Percentiles rank a stretch among this genome's conserved stretches.
Evolutionary conservation across 1,284 basidiomycete genomes (phyloP).

Genomic region (Cryptococcus wingfieldii): DNA sequence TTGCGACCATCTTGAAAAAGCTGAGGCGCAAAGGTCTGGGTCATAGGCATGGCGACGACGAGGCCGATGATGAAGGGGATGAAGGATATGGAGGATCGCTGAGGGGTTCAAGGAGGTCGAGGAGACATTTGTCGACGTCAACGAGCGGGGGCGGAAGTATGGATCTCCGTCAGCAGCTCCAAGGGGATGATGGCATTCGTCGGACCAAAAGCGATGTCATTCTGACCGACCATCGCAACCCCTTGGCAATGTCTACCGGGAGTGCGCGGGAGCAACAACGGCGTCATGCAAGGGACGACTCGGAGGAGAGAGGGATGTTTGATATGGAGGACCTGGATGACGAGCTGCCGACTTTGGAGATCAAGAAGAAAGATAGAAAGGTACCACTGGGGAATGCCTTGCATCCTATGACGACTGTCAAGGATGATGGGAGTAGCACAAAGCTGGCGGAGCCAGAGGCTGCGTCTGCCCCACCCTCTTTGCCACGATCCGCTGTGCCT

Average conservation of each 20-base stretch:
- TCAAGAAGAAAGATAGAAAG: constrained; percentile 7
- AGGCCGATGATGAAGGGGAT: constrained; percentile 38
- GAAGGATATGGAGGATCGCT: constrained; percentile 6
- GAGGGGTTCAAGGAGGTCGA: constrained; percentile 1
- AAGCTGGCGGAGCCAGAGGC: background rate
- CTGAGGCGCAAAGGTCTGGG: constrained; percentile 49
- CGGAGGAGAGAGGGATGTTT: constrained; percentile 47
- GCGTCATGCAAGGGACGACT: constrained; percentile 24
- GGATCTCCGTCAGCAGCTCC: constrained; percentile 15
- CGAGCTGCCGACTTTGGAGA: constrained; percentile 24
- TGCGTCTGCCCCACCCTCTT: too few species aligned
- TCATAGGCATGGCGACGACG: constrained; percentile 30
- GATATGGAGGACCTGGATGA: constrained; percentile 50
- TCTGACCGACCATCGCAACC: constrained; percentile 10
- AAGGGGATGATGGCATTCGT: constrained; percentile 25
- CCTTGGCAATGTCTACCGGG: background rate
- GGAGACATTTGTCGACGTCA: constrained; percentile 15
- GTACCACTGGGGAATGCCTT: constrained; percentile 9
- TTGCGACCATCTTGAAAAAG: constrained; percentile 73
- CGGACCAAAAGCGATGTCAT: constrained; percentile 25
- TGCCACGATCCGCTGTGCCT: too few species aligned
- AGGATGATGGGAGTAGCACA: background rate
- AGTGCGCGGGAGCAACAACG: background rate
- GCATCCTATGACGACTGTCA: constrained; percentile 10
- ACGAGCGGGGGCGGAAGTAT: constrained; percentile 45